Conservation (phyloP, 768 basidiomycete genomes). For the Collybia nuda region DNA sequence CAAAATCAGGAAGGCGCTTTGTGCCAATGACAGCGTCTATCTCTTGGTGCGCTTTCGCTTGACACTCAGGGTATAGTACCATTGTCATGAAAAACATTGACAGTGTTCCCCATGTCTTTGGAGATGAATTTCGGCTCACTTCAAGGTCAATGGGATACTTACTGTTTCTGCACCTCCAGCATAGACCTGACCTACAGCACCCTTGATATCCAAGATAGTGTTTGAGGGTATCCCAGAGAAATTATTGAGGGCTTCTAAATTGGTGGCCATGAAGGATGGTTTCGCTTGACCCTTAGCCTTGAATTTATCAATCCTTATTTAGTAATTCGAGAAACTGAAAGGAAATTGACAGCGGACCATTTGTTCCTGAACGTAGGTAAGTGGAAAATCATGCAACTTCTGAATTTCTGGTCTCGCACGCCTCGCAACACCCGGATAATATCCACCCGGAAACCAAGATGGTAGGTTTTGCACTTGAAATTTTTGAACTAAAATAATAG, state of each 20-base stretch:
- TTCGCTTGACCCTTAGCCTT: slow-evolving; percentile 18
- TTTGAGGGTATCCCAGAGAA: neutral
- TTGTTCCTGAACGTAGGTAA: slow-evolving; percentile 25
- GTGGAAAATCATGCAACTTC: slow-evolving; percentile 29
- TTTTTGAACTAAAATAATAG: neutral
- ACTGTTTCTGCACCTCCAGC: slow-evolving; percentile 37
- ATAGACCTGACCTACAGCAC: slow-evolving; percentile 16
- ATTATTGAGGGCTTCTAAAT: slow-evolving; percentile 12
- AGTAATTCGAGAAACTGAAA: too few relatives aligned
- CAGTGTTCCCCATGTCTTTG: slow-evolving; percentile 9
- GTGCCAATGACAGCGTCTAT: slow-evolving; percentile 36
- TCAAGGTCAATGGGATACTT: slow-evolving; percentile 6
- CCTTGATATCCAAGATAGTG: slow-evolving; percentile 15
- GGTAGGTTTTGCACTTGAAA: slow-evolving; percentile 28
- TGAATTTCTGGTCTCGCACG: slow-evolving; percentile 8
- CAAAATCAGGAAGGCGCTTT: slow-evolving; percentile 33
- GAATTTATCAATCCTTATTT: neutral
- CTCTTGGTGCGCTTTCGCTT: slow-evolving; percentile 38
- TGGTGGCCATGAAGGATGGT: slow-evolving; percentile 19
- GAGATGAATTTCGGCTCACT: too few relatives aligned
- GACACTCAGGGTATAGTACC: slow-evolving; percentile 34
- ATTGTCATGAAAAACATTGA: slow-evolving; percentile 37
- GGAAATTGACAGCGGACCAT: slow-evolving; percentile 21
- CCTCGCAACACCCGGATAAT: slow-evolving; percentile 18
- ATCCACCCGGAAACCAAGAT: slow-evolving; percentile 29